Base-by-base conservation (phyloP, 75 land plant genomes). In the Selaginella moellendorffii region DNA sequence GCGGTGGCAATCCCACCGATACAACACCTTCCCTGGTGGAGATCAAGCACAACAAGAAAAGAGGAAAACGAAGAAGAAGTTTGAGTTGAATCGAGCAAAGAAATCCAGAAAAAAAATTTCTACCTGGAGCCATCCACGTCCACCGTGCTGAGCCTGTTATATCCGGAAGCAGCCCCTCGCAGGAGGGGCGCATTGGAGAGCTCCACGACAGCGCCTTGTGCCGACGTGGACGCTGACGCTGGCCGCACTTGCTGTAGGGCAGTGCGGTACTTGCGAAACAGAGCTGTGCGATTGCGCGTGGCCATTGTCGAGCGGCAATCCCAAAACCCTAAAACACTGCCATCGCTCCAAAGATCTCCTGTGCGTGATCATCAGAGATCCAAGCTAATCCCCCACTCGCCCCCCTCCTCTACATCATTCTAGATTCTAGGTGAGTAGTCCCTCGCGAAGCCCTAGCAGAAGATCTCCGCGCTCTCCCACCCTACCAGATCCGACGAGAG, bases 1-100 rank as follows among this genome's bases (percentile, higher is more conserved):
- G 82, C 69, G 99, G 99, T 27, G 99, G 99, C 53, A 95, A 63
- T 58, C 96, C 90, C 62, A 88, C 73, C 29, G 83, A 70, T 65
- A 80, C 63, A 54, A 81, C 83, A 69, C 84, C 90, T 65, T 64
- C 78, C 77, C 87, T 87, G 17, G 19, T 62, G 18, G 9, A 62
- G n/a, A 25, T 25, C n/a, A 25, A 2, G 26, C 9, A 25, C 24
- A 62, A 26, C 30, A 24, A 10, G 30, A 29, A 18, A 65, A 22
- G 18, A 52, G 18, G 25, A 2, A 2, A n/a, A 18, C 66, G 27
- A 65, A 24, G 65, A 54, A 24, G 17, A 23, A 54, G 20, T 62
- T 12, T 14, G 2, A 65, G 12, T 65, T 2, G 9, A 62, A 62
- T 65, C 12, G 18, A 10, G 10, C 51, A 46, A n/a, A 17, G n/a